Evolutionary conservation across 495 filamentous ascomycete species (phyloP), one percentile per base, ranked within the genome.

Genomic region (Xylaria longipes): DNA sequence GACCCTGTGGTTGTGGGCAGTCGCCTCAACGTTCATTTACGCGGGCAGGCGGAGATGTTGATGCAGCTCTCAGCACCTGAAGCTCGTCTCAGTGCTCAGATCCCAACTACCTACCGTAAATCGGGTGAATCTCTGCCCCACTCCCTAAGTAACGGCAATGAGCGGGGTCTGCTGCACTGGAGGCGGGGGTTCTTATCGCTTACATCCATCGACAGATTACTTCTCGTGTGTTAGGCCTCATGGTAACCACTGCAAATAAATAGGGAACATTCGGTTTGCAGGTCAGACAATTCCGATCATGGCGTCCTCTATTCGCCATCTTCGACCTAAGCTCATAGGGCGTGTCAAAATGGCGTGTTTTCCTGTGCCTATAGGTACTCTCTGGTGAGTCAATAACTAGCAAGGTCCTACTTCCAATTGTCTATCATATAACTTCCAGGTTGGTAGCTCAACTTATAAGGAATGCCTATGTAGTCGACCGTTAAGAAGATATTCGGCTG

Each of bases 371-470:
- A 6, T 68, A 29, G n/a, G 48, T 15, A 20, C 17, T 52, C 45
- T 50, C 46, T 45, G 50, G 65, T 58, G 11, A 68, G 65, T 50
- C 17, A 65, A 48, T n/a, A 50, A 11, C 64, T 14, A 52, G 46
- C 31, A 39, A 31, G 22, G 8, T 14, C 37, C 35, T 12, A 0
- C 12, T 54, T 27, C 9, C 5, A 41, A 17, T 45, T 33, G 0
- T 31, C 15, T 9, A 11, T 68, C 7, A 20, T 52, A 15, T 29
- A 27, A 56, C 52, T 56, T 56, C 25, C 1, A 56, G 9, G 52
- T 29, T 31, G 11, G 52, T 41, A 31, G 4, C 48, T 54, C 37
- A 68, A 33, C 12, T 41, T 45, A 37, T 9, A 33, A 33, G 29
- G 9, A 33, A 45, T 65, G 17, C 20, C 43, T n/a, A 27, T 20